Evolutionary conservation across 495 filamentous ascomycete species (phyloP), one percentile per base, ranked within the genome.

Genomic region (Aspergillus indologenus): DNA sequence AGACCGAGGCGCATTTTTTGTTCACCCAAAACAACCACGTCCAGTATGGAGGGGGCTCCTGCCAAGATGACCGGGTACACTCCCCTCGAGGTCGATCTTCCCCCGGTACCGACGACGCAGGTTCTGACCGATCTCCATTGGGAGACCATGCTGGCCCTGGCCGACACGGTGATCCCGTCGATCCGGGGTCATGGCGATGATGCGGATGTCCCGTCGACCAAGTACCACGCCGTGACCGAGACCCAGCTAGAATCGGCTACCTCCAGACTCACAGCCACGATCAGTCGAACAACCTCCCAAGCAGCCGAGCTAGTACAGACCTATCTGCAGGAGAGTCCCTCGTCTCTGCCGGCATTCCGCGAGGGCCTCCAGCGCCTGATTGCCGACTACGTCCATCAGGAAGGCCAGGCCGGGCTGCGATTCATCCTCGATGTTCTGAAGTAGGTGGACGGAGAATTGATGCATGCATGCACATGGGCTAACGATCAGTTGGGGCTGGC

Each of bases 121-220:
- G 69, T 77, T 54, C 81, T 83, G 54, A 77, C 72, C 0, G 72
- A 75, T n/a, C 40, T 71, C 0, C 83, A 86, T 74, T 86, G 83
- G 83, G 73, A 62, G 2, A 84, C 76, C 0, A 68, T 86, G 2
- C 69, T 85, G 63, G 73, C 82, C 0, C 67, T 86, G 7, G 78
- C 79, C 31, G 82, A 85, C 59, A 75, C 81, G 0, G 65, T 85
- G 29, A 74, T 87, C 24, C 82, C 83, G 6, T 78, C 77, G 0
- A 75, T 85, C 54, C 71, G 71, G 45, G 65, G 67, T 23, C 60
- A 62, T 17, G 59, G 61, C 6, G 31, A 58, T 47, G 65, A 66
- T 6, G 31, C 57, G 47, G 63, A 66, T 54, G 71, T 68, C 34
- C 50, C 61, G 0, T 58, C 62, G 0, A 63, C 68, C 40, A 75